Conservation (phyloP, 2,329 filamentous ascomycete genomes). For the Macrophomina tecta region DNA sequence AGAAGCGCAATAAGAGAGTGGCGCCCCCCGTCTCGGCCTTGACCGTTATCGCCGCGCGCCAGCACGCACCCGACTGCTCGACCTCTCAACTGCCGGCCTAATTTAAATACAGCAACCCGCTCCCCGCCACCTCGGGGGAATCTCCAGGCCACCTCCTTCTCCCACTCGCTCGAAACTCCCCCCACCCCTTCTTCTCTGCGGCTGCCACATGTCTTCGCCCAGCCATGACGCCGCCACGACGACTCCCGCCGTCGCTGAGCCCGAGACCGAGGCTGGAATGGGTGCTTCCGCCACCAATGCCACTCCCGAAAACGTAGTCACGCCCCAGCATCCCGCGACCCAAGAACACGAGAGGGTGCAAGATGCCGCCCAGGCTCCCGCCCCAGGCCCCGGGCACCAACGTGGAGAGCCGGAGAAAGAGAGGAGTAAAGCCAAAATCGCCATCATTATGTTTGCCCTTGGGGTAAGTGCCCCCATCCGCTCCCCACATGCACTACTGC, state of each 20-base stretch:
- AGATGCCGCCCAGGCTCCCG: neutral
- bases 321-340: neutral
- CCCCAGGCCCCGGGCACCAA: neutral
- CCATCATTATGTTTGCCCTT: constrained; percentile 57
- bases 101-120: neutral
- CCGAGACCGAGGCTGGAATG: constrained; percentile 7
- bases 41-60: neutral
- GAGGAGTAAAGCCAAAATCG: constrained; percentile 50
- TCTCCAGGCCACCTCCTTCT: too few relatives aligned
- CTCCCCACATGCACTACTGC: too few relatives aligned
- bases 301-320: neutral
- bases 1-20: too few relatives aligned
- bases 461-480: constrained; percentile 32
- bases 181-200: neutral
- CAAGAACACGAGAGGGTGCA: neutral
- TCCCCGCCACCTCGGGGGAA: too few relatives aligned
- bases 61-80: neutral
- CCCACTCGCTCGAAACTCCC: neutral
- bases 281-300: neutral
- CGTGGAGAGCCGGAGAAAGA: constrained; percentile 32
- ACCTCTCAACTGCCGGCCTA: neutral
- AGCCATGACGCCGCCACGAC: neutral
- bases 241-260: neutral
- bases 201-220: neutral
- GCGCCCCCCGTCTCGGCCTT: neutral